Evolutionary conservation across 306 rosid species (phyloP), one percentile per base, ranked within the genome.

Genomic region (Alnus glutinosa): DNA sequence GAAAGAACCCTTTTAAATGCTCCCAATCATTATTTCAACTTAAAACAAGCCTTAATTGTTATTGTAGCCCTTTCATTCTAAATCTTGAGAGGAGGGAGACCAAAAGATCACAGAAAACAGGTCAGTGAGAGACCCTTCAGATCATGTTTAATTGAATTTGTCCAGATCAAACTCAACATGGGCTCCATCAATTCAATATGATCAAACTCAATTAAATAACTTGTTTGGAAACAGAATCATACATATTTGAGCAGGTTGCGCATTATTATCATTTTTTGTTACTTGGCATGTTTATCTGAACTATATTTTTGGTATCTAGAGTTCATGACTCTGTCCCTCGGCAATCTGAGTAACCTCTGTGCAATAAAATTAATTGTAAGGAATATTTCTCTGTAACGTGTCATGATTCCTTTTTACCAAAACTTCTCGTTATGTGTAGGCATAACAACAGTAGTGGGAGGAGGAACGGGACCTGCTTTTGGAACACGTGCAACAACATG

Each of bases 401-500:
- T 59, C 76, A 69, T 12, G 7, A 49, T 64, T 69, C 78, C 30
- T 72, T 77, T 77, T 72, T 73, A 34, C n/a, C 52, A 76, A 23
- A 68, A 19, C 19, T 73, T 74, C 1, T 46, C 13, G 30, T 74
- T 84, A 61, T 87, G 30, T 87, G 74, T 77, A 95, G 98, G 98
- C 57, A 78, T 92, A 86, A 92, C 98, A 67, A 92, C 98, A 3
- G 4, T 95, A 63, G 93, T 95, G 75, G 98, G 97, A 79, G 98
- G 99, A 76, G 99, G 98, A 88, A 92, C 97, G 5, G 98, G 98
- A 82, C 98, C 98, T 51, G 92, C 98, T 70, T 83, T 80, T 9
- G 98, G 98, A 79, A 92, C 97, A 54, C 78, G 97, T 71, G 98
- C 98, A 23, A 95, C 98, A 70, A 95, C 98, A 77, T 95, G 98